These are phyloP conservation scores for Galeopsis tetrahit DNA, from an alignment of 257 asterid genomes.

Conservation along the genomic window DNA sequence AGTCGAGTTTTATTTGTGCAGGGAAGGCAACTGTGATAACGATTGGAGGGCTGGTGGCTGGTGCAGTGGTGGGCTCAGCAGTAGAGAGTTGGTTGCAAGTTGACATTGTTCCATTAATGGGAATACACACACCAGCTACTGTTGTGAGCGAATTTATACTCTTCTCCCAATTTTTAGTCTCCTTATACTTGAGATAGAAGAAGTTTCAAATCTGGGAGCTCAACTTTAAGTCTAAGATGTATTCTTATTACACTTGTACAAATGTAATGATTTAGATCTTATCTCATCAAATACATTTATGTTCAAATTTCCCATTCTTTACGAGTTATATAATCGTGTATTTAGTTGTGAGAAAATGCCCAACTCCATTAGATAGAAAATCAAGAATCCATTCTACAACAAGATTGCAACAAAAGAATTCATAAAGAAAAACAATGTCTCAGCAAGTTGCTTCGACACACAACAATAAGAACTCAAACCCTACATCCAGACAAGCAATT, in stretches of 20 bases:
- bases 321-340: neutral
- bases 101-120: slow-evolving; percentile 90
- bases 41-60: slow-evolving; percentile 95
- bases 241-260: slow-evolving; percentile 48
- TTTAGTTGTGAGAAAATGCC: neutral
- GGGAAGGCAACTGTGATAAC: slow-evolving; percentile 94
- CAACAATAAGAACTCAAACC: slow-evolving; percentile 38
- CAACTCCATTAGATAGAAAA: neutral
- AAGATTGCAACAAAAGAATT: slow-evolving; percentile 22
- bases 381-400: slow-evolving; percentile 1
- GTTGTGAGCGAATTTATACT: slow-evolving; percentile 87
- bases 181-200: slow-evolving; percentile 74
- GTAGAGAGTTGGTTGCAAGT: slow-evolving; percentile 97
- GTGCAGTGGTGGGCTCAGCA: slow-evolving; percentile 94
- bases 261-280: slow-evolving; percentile 51
- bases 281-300: slow-evolving; percentile 39
- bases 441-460: slow-evolving; percentile 87
- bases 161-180: slow-evolving; percentile 80
- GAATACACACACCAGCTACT: slow-evolving; percentile 85
- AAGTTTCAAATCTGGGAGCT: slow-evolving; percentile 34
- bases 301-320: slow-evolving; percentile 34
- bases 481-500: slow-evolving; percentile 31
- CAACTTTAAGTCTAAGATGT: slow-evolving; percentile 45
- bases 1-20: slow-evolving; percentile 41
- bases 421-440: slow-evolving; percentile 45